Conservation (phyloP, 2,329 filamentous ascomycete genomes). For the Diatrype stigma region DNA sequence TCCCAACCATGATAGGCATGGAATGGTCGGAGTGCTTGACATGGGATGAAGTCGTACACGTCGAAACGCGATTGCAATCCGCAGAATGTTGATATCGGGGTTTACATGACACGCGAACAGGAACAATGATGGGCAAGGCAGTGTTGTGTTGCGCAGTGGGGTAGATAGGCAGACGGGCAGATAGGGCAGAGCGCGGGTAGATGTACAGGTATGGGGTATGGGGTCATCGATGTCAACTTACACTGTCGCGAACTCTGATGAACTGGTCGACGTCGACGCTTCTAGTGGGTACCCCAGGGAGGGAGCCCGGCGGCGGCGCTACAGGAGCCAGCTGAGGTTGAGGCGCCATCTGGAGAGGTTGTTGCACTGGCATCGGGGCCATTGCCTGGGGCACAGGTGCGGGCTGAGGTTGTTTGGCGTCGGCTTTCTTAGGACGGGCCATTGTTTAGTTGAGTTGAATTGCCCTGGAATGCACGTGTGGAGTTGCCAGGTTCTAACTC, state of each 20-base stretch:
- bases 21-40: too few species aligned
- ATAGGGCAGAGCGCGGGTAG: conserved; percentile 1
- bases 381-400: conserved; percentile 33
- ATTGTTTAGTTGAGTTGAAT: too few species aligned
- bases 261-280: conserved; percentile 70
- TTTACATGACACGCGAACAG: too few species aligned
- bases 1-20: too few species aligned
- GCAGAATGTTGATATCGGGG: too few species aligned
- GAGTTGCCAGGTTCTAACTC: too few species aligned
- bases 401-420: conserved; percentile 33
- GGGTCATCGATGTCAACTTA: conserved; percentile 47
- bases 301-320: conserved; percentile 15
- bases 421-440: conserved; percentile 37
- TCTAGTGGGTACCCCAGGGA: conserved; percentile 11
- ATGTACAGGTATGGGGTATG: conserved; percentile 1
- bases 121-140: too few species aligned
- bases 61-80: too few species aligned
- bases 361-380: conserved; percentile 30
- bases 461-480: too few species aligned
- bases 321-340: conserved; percentile 14
- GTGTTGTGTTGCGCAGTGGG: not conserved
- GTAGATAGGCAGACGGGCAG: conserved; percentile 1
- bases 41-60: too few species aligned
- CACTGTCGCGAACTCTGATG: conserved; percentile 73
- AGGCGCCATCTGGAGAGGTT: conserved; percentile 11